Evolutionary conservation across 2,329 filamentous ascomycete species (phyloP), one percentile per base, ranked within the genome.

Genomic region (Curvularia lunata): DNA sequence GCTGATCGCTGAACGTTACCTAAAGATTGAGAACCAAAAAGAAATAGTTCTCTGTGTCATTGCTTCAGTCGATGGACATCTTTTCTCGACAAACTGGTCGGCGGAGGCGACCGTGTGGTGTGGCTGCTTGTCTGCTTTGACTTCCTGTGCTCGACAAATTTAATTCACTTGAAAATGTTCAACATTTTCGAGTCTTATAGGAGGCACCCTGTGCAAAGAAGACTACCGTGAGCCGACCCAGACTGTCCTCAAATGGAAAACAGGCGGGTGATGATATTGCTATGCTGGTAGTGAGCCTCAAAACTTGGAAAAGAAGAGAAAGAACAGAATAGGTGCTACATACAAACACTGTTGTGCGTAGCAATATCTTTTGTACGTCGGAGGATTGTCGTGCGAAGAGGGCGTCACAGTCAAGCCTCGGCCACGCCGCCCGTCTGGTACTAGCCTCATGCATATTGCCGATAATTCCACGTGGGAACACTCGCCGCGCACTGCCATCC

Each of bases 401-500:
- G 12, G n/a, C 21, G 23, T 34, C 9, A 13, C 27, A 34, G 34
- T 53, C 25, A 10, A 48, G 3, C 10, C 3, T 12, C 25, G 19
- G 32, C 18, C 32, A 43, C 27, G 25, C 40, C 19, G 32, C 41
- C 40, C 2, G 10, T 16, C n/a, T 13, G 0, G 25, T 25, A 19
- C 41, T 58, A 54, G 51, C 27, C 18, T 25, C 16, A 58, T 58
- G 55, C 55, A 58, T 28, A 18, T 58, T n/a, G 55, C 55, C 55
- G 55, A 54, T 23, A 25, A 25, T 34, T 45, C 38, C 40, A 41
- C n/a, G 25, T 37, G 40, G 55, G 34, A 54, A 19, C 19, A 40
- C 49, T 41, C 54, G 55, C 50, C 45, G 55, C 30, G 45, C 32
- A 21, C 23, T 28, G 27, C 28, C 55, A 30, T 53, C 37, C 42